Conservation (phyloP, 1,139 yeast species). For the Yamadazyma siamensis region DNA sequence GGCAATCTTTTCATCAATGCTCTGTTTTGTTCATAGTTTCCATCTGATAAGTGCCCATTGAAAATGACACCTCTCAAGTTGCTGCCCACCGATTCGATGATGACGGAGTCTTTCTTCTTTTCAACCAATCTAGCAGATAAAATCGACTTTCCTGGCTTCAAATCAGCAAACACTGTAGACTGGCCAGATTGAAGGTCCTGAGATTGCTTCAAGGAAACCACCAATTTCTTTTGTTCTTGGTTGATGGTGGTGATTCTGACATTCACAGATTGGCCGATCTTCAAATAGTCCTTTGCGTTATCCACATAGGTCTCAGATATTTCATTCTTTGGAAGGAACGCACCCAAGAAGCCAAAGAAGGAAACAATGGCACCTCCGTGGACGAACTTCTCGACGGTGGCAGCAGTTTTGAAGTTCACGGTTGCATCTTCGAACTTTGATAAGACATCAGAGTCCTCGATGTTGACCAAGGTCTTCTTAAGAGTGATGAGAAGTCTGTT, state of each 20-base stretch:
- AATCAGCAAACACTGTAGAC: constrained; percentile 41
- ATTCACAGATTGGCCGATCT: constrained; percentile 79
- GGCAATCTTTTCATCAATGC: constrained; percentile 53
- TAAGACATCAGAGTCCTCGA: constrained; percentile 58
- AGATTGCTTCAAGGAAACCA: constrained; percentile 73
- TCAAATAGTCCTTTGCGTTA: constrained; percentile 74
- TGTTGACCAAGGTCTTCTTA: constrained; percentile 76
- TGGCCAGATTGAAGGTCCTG: constrained; percentile 49
- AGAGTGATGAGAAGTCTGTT: constrained; percentile 59
- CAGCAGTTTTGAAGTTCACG: constrained; percentile 64
- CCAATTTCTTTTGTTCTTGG: constrained; percentile 50
- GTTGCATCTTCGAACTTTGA: constrained; percentile 49
- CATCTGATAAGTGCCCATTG: constrained; percentile 75
- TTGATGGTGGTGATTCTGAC: constrained; percentile 65
- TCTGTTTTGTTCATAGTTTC: constrained; percentile 70
- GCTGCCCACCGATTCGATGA: constrained; percentile 59
- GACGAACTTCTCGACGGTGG: constrained; percentile 69
- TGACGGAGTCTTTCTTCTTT: constrained; percentile 68
- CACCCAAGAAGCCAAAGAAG: constrained; percentile 75
- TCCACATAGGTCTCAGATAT: constrained; percentile 85
- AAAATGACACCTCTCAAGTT: constrained; percentile 69
- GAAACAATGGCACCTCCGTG: constrained; percentile 80
- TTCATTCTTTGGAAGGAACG: constrained; percentile 81
- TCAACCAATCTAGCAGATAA: constrained; percentile 65
- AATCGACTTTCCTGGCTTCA: constrained; percentile 62